Evolutionary conservation across 2,329 filamentous ascomycete species (phyloP), one percentile per base, ranked within the genome.

Genomic region (Sordariomycetes sp.): DNA sequence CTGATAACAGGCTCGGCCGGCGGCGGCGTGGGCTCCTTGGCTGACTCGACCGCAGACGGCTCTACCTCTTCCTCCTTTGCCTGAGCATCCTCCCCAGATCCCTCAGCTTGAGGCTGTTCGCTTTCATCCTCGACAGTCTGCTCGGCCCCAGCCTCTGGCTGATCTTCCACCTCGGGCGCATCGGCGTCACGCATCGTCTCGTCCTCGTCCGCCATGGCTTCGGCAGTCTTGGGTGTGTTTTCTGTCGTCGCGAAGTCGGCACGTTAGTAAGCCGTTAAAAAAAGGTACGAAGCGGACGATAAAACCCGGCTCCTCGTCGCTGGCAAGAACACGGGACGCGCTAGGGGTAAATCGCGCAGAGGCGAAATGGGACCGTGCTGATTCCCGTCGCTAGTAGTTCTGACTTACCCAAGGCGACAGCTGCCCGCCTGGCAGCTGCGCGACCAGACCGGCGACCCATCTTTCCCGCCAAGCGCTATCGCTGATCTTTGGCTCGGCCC

Each of bases 1-100:
- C 88, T 82, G 59, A 90, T 78, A 52, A 86, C 78, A 25, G 80
- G 79, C 59, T 62, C 69, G 2, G 45, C 45, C 53, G 83, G 83
- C 1, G 76, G 75, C 22, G 79, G 78, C 0, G 76, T 74, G 1
- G 79, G 76, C 12, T 79, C 76, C 64, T 81, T 80, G 42, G 65
- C 69, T 1, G 73, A 76, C 22, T 57, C 53, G 28, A 60, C 58
- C 24, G 45, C 22, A 24, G 45, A 50, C 22, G 45, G 45, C 45
- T 50, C 45, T 17, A 59, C 63, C 13, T 65, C 70, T 2, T 72
- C 69, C 10, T 65, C 67, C 22, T 72, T 72, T 8, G 35, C 54
- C 15, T 50, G 34, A 54, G 73, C 72, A 22, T 75, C 74, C 20
- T 70, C 66, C 10, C 66, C 69, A 13, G 65, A 71, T 8, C 70